Evolutionary conservation across 345 rosid genomes (phyloP), one percentile per base, ranked within the genome.

Genomic region (Lagerstroemia speciosa): DNA sequence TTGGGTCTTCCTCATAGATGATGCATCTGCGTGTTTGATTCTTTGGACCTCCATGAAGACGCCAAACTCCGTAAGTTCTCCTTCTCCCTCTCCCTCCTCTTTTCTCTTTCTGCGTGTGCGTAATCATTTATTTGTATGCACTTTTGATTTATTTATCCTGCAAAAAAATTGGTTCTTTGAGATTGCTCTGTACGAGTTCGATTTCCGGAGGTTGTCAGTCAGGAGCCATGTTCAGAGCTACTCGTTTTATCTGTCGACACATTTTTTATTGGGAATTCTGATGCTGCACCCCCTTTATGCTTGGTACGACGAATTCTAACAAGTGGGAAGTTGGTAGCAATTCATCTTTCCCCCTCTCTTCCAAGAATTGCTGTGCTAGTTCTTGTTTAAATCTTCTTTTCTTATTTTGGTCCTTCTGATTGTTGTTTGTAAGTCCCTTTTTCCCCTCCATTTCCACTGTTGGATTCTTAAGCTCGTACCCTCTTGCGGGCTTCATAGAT

Each of bases 11-110:
- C 45, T 36, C 67, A 20, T 30, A 36, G 45, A 30, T 38, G 40
- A 45, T 45, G 50, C 68, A 38, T 65, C 45, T 65, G 45, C 74
- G 36, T 52, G 69, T 55, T 38, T 55, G 63, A 33, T 57, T 50
- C 62, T 61, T 69, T 43, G 40, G 66, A 45, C 68, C 41, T 67
- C n/a, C 63, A 8, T 24, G 68, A 71, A 62, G 74, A 38, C 74
- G 12, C 66, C 74, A 64, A 58, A 52, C 62, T 64, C 40, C 62
- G 74, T 71, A 71, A 34, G 40, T 34, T 43, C 46, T 52, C 40
- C 34, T 31, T 24, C 68, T 48, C 20, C 29, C 32, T 50, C 55
- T 12, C 5, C 41, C 32, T 38, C 68, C 19, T 27, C 53, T 20
- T 20, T 48, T 5, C 53, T 26, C 60, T 53, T 0, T n/a, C 62